These are phyloP conservation scores for Potentilla sterilis DNA, from an alignment of 306 rosid genomes.

Conservation along the genomic window DNA sequence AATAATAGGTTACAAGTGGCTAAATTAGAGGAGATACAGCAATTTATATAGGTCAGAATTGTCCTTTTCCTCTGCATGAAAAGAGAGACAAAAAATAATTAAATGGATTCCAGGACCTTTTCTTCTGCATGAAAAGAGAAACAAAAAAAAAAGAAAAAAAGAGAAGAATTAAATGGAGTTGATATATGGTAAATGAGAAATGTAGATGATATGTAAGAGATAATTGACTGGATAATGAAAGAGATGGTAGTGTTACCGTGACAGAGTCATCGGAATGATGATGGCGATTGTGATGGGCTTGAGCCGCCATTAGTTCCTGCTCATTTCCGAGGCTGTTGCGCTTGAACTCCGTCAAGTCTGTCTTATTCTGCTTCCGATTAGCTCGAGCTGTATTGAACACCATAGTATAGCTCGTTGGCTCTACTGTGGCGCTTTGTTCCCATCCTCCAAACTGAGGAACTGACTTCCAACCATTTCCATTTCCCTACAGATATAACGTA, in stretches of 20 bases:
- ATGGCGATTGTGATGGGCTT: conserved; percentile 16
- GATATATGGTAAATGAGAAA: neutral
- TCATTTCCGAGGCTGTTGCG: conserved; percentile 51
- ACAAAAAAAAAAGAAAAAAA: neutral
- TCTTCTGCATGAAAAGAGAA: neutral
- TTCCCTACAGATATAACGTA: conserved; percentile 33
- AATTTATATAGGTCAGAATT: conserved; percentile 57
- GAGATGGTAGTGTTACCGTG: conserved; percentile 4
- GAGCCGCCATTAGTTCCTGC: conserved; percentile 16
- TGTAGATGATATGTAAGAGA: neutral
- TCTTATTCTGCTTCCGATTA: conserved; percentile 54
- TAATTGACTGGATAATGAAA: too few relatives aligned
- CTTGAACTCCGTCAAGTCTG: conserved; percentile 44
- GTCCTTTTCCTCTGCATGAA: conserved; percentile 58
- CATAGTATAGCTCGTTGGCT: conserved; percentile 56
- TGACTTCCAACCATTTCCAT: conserved; percentile 48
- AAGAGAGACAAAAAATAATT: conserved; percentile 19
- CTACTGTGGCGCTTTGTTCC: conserved; percentile 50
- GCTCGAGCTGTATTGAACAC: conserved; percentile 72
- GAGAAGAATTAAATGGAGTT: neutral
- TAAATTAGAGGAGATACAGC: conserved; percentile 63
- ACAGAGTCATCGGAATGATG: conserved; percentile 29
- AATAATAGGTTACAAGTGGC: conserved; percentile 23
- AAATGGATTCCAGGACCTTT: conserved; percentile 10
- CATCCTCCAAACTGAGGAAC: conserved; percentile 93